Evolutionary conservation across 768 basidiomycete species (phyloP).

Genomic region (Termitomyces sp.): DNA sequence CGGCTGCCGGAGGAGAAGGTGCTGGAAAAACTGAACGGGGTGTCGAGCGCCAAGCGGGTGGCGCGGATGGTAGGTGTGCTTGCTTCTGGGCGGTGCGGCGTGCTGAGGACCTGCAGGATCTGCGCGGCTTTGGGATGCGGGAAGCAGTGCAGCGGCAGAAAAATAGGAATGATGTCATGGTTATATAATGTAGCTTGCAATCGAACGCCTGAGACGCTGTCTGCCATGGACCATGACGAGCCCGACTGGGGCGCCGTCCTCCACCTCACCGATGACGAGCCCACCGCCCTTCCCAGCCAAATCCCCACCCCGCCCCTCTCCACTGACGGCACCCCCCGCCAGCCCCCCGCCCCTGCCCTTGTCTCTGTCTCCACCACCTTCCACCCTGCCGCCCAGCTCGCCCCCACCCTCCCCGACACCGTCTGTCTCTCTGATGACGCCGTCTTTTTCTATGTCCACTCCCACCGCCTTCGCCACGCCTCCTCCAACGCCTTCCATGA

Average conservation of each 20-base stretch:
- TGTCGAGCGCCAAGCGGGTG: constrained; percentile 89
- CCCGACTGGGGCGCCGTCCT: neutral
- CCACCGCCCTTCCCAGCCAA: constrained; percentile 30
- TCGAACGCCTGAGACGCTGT: neutral
- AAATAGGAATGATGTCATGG: constrained; percentile 10
- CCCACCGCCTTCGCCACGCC: constrained; percentile 44
- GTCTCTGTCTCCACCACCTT: constrained; percentile 84
- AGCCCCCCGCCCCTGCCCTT: constrained; percentile 33
- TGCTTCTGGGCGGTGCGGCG: neutral
- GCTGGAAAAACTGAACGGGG: constrained; percentile 76
- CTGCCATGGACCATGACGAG: constrained; percentile 34
- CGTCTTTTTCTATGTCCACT: constrained; percentile 83
- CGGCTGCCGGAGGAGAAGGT: constrained; percentile 74
- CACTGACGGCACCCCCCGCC: constrained; percentile 22
- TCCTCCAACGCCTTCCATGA: constrained; percentile 64
- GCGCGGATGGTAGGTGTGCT: constrained; percentile 80
- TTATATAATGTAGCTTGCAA: constrained; percentile 8
- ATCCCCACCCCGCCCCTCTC: constrained; percentile 63
- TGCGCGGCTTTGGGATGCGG: constrained; percentile 86
- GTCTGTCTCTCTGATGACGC: constrained; percentile 67
- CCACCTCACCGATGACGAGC: constrained; percentile 47
- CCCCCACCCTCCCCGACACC: constrained; percentile 52
- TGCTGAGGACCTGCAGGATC: constrained; percentile 44
- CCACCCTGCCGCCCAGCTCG: constrained; percentile 60
- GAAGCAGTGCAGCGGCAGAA: constrained; percentile 81